Base-by-base conservation (phyloP, 1,284 basidiomycete species). In the Gomphus bonarii region DNA sequence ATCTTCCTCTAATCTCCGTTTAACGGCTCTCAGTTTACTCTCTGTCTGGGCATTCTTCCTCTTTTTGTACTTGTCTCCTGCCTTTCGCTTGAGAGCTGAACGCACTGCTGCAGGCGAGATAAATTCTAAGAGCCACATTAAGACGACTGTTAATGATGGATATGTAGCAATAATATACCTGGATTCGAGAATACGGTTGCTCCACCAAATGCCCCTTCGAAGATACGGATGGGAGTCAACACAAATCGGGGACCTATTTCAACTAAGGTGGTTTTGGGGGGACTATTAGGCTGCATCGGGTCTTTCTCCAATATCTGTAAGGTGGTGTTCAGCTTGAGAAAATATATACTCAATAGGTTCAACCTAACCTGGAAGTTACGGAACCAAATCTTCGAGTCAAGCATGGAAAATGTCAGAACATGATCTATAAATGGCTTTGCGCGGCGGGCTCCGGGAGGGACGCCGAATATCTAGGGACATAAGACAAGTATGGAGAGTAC, bases 351-450 rank as follows among this genome's bases (percentile, higher is more conserved):
- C 14, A 55, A 8, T 20, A 42, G 36, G 25, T 25, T 20, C 33
- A 30, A 20, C 68, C 72, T 62, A 38, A 89, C 90, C 79, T 99
- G 95, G 75, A 90, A 99, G 73, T 98, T 98, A 63, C 97, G 84
- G 79, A 99, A 98, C 97, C 97, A 99, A 63, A 99, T 92, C 70
- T 97, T 98, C 69, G 82, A 82, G 75, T 99, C 97, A 44, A 97
- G 79, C 54, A 99, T 80, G 20, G 94, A 97, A 72, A 99, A 99
- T 47, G 92, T 91, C 61, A 99, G 80, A 66, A 99, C 85, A 68
- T 99, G 97, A 73, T 99, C 97, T 65, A 99, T 84, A 73, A 99
- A 99, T 1, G 97, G 97, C 71, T 99, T 99, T 12, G 92, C 82
- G 66, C 84, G 86, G 61, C 97, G 79, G 35, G 97, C 89, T 11